Evolutionary conservation across 116 monocot genomes (phyloP), one percentile per base, ranked within the genome.

Genomic region (Papilionanthe hybrid): DNA sequence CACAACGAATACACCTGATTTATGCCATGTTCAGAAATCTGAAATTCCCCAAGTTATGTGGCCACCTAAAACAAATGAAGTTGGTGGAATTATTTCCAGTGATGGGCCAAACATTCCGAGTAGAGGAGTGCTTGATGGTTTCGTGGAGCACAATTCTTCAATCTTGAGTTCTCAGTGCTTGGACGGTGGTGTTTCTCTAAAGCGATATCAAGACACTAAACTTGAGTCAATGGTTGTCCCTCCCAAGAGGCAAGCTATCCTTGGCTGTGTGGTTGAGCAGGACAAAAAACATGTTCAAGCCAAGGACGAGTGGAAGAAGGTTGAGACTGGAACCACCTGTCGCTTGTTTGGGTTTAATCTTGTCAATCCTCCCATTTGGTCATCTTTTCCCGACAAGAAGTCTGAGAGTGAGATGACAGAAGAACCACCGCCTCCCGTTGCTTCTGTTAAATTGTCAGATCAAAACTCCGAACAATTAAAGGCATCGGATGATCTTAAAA

Each of bases 341-440:
- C 80, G 90, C n/a, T 65, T 92, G 12, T 90, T 92, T 55, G 92
- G 92, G 1, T 81, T 92, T 45, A 81, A 90, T 55, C 71, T 92
- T 65, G 22, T 76, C 25, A 78, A 50, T 75, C 83, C 7, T 44
- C 56, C 84, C 9, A 47, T 25, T 41, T 72, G 12, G 2, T 3
- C 68, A 30, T 63, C 32, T 4, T 37, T 37, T 37, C 65, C 77
- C 69, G 19, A 45, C 7, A 76, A 55, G 57, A 87, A 77, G 69
- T 12, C 53, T 27, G 19, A 17, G 5, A 77, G 37, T 15, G 75
- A 80, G 45, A 74, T 23, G 15, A 19, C n/a, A 7, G 45, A 74
- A 47, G 47, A 74, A 32, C 74, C n/a, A 76, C 57, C 15, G 5
- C 57, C 48, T 20, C 60, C 11, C 9, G 56, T 56, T 56, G 56